These are phyloP conservation scores for Alternaria sp. DNA, from an alignment of 2,329 filamentous ascomycete species.

Conservation along the genomic window DNA sequence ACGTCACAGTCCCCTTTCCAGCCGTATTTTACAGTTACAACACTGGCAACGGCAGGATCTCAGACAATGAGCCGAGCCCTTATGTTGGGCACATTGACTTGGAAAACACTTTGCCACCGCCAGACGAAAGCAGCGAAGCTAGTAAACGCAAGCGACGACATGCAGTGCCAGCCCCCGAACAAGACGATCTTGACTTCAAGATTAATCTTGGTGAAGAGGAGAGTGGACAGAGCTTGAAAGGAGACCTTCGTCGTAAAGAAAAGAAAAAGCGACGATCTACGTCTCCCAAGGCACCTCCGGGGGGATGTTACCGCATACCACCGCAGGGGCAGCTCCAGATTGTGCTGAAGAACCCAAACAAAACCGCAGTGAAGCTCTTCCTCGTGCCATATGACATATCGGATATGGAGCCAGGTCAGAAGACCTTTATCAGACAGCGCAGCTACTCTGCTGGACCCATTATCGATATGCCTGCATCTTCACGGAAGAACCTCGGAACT, in stretches of 20 bases:
- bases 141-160: conserved; percentile 51
- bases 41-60: conserved; percentile 69
- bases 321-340: conserved; percentile 94
- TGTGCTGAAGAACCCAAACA: conserved; percentile 97
- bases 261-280: conserved; percentile 65
- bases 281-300: conserved; percentile 72
- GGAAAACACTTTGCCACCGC: conserved; percentile 74
- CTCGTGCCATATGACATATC: conserved; percentile 89
- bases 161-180: conserved; percentile 25
- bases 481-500: conserved; percentile 56
- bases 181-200: conserved; percentile 35
- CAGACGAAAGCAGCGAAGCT: conserved; percentile 51
- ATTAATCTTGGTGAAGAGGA: conserved; percentile 27
- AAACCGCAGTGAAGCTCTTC: conserved; percentile 96
- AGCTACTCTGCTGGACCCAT: conserved; percentile 89
- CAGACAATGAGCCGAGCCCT: conserved; percentile 87
- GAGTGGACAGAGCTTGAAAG: conserved; percentile 16
- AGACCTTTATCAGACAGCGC: conserved; percentile 94
- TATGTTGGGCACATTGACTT: conserved; percentile 94
- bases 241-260: conserved; percentile 55
- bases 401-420: conserved; percentile 92
- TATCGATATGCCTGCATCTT: conserved; percentile 69
- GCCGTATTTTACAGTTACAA: conserved; percentile 96
- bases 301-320: conserved; percentile 92
- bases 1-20: conserved; percentile 88